phyloP scores from a whole-genome alignment of 2,329 filamentous ascomycete genomes.

The Nigrospora osmanthi region DNA sequence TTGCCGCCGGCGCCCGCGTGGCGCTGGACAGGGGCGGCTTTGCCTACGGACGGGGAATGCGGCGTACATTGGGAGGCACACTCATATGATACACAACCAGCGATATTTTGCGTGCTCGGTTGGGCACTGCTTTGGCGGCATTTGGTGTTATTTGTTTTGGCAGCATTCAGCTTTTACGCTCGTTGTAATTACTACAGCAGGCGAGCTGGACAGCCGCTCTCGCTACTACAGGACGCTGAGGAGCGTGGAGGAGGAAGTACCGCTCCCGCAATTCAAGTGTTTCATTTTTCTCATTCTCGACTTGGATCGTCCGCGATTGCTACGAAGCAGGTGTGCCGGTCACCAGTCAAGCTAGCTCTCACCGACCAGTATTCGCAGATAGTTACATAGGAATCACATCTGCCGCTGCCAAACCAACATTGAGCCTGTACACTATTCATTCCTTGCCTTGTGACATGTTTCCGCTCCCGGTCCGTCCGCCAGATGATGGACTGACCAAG shows the following conservation, averaged over 20 bases:
- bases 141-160: constrained; percentile 17
- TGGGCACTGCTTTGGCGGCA: constrained; percentile 15
- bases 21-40: no score
- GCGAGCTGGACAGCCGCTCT: constrained; percentile 27
- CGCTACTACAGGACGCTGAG: constrained; percentile 9
- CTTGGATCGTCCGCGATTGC: constrained; percentile 14
- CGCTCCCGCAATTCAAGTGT: no score
- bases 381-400: constrained; percentile 12
- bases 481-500: no score
- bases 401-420: constrained; percentile 12
- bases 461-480: no score
- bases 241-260: no score
- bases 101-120: constrained; percentile 16
- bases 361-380: constrained; percentile 18
- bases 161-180: constrained; percentile 38
- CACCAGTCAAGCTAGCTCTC: constrained; percentile 15
- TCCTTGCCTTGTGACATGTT: no score
- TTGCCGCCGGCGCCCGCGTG: no score
- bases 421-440: no score
- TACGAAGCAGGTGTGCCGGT: constrained; percentile 18
- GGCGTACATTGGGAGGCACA: constrained; percentile 16
- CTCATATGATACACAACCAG: constrained; percentile 9
- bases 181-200: constrained; percentile 39
- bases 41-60: constrained; percentile 6
- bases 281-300: constrained; percentile 13